Percentiles rank a stretch among this genome's conserved stretches.
Conservation (phyloP, 2,329 filamentous ascomycete species). For the Aureobasidium sp. region DNA sequence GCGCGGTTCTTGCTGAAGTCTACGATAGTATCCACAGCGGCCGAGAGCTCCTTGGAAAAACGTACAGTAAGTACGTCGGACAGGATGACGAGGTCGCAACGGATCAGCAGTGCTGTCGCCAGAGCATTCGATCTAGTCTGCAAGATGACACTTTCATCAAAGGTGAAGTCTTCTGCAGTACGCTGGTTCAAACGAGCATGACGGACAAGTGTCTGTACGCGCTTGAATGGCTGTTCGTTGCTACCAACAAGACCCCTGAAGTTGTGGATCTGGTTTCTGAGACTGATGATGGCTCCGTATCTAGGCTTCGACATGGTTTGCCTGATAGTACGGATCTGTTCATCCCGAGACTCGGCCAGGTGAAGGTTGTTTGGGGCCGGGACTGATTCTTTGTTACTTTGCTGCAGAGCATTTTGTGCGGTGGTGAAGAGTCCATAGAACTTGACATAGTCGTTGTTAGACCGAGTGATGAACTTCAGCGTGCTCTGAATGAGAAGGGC, state of each 20-base stretch:
- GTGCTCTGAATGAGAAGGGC: constrained; percentile 69
- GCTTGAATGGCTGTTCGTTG: constrained; percentile 58
- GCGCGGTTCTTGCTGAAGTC: constrained; percentile 40
- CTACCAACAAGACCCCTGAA: constrained; percentile 37
- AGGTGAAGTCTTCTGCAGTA: constrained; percentile 33
- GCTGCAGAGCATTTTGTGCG: neutral
- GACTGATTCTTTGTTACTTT: neutral
- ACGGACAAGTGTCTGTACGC: constrained; percentile 51
- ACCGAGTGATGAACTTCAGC: constrained; percentile 69
- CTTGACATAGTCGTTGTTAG: constrained; percentile 38
- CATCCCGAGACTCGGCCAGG: neutral
- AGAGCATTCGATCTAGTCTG: constrained; percentile 42
- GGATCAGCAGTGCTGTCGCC: constrained; percentile 50
- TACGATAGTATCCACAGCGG: constrained; percentile 26
- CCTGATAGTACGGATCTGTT: neutral
- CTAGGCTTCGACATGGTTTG: neutral
- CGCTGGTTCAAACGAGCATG: constrained; percentile 40
- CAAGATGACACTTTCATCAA: constrained; percentile 29
- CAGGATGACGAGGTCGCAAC: constrained; percentile 56
- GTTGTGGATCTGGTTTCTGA: constrained; percentile 26
- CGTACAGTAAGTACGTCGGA: constrained; percentile 44
- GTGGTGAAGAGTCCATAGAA: constrained; percentile 13
- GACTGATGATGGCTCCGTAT: neutral
- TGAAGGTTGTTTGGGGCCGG: neutral
- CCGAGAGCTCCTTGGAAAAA: constrained; percentile 4